Evolutionary conservation across 164 flowering plant species (phyloP).

Genomic region (Vitis rupestris): DNA sequence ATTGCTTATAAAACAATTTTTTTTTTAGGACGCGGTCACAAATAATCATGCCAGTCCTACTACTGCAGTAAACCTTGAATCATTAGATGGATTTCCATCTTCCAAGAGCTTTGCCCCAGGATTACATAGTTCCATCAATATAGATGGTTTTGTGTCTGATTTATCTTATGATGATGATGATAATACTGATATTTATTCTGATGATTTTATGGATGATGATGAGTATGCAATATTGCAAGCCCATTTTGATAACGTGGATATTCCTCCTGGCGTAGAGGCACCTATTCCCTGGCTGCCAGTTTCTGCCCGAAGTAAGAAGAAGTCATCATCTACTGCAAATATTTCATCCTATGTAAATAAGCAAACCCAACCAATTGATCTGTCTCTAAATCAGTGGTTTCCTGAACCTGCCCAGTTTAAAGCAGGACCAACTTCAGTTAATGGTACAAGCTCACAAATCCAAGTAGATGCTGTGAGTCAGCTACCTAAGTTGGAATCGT

Average conservation of each 20-base stretch:
- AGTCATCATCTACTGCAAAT: conserved; percentile 7
- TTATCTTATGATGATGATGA: conserved; percentile 18
- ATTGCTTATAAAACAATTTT: neutral
- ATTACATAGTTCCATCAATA: conserved; percentile 10
- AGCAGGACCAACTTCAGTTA: neutral
- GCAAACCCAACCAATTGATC: conserved; percentile 1
- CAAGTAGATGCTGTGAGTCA: conserved; percentile 10
- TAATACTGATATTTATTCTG: conserved; percentile 14
- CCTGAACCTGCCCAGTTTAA: neutral
- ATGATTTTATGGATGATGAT: conserved; percentile 31
- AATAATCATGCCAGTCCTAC: conserved; percentile 3
- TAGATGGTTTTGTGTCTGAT: conserved; percentile 20
- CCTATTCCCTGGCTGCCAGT: conserved; percentile 37
- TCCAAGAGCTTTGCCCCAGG: neutral
- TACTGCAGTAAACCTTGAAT: conserved; percentile 8
- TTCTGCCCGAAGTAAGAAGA: conserved; percentile 4
- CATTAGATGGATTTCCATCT: conserved; percentile 11
- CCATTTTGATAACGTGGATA: conserved; percentile 38
- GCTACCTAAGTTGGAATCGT: neutral
- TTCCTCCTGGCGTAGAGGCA: conserved; percentile 55
- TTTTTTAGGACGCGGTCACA: conserved; percentile 18
- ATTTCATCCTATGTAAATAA: conserved; percentile 6
- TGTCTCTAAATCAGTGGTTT: neutral
- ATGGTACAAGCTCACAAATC: conserved; percentile 5
- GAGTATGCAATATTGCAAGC: conserved; percentile 34